Evolutionary conservation across 768 basidiomycete genomes (phyloP).

Genomic region (Pulveroboletus frians): DNA sequence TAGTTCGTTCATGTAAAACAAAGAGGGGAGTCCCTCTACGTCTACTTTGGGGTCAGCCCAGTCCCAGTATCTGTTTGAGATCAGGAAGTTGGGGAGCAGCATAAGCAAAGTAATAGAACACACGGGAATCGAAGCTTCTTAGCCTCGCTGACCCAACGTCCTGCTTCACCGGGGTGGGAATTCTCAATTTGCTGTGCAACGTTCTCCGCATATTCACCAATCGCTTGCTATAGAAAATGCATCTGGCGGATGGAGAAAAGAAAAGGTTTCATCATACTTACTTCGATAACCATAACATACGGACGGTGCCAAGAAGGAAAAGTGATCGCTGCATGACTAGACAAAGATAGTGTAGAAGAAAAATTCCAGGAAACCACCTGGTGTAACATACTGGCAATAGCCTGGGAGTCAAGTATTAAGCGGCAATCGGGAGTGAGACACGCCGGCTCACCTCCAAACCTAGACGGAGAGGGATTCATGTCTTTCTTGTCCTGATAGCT

Average conservation of each 20-base stretch:
- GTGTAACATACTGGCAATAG: constrained; percentile 23
- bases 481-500: constrained; percentile 21
- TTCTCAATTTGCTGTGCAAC: constrained; percentile 24
- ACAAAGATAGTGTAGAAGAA: not conserved
- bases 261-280: not conserved
- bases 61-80: constrained; percentile 23
- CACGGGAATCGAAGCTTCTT: constrained; percentile 27
- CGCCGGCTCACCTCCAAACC: constrained; percentile 22
- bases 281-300: constrained; percentile 26
- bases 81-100: not conserved
- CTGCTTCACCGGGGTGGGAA: constrained; percentile 13
- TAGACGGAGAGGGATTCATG: constrained; percentile 20
- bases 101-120: not conserved
- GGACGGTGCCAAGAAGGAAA: constrained; percentile 27
- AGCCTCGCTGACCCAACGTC: constrained; percentile 18
- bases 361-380: not conserved
- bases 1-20: constrained; percentile 16
- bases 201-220: constrained; percentile 22
- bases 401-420: constrained; percentile 6
- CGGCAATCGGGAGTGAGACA: not conserved
- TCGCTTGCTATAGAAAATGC: constrained; percentile 19
- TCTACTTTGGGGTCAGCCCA: constrained; percentile 23
- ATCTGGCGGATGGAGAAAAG: not conserved
- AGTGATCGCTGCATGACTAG: constrained; percentile 18
- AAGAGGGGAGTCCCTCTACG: constrained; percentile 17